Percentiles rank a stretch among this genome's conserved stretches.
These are phyloP conservation scores for Piromyces sp. DNA, from an alignment of 192 early-diverging fungal species.

Conservation along the genomic window DNA sequence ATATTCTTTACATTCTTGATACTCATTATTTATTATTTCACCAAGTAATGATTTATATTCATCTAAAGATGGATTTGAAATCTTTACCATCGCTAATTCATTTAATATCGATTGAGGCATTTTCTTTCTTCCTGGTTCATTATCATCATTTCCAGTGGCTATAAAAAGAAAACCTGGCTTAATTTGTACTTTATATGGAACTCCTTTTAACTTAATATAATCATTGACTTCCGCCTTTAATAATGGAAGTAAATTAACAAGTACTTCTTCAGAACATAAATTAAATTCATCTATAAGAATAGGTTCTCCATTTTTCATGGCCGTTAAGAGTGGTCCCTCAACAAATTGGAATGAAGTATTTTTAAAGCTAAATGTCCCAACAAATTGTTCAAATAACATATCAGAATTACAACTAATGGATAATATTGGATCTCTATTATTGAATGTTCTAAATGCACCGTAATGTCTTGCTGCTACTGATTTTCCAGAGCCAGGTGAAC, in stretches of 20 bases:
- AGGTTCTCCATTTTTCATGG: neutral
- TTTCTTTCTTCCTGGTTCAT: neutral
- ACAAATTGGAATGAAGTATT: neutral
- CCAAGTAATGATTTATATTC: neutral
- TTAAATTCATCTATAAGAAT: neutral
- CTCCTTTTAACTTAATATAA: neutral
- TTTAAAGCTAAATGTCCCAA: neutral
- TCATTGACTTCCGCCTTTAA: neutral
- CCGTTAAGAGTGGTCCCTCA: neutral
- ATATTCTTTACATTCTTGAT: neutral
- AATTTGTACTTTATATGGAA: neutral
- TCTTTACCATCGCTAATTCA: neutral
- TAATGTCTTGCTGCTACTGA: neutral
- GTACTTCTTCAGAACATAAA: neutral
- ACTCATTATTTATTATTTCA: neutral
- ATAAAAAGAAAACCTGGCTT: neutral
- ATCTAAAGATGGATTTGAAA: neutral
- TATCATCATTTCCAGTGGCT: neutral
- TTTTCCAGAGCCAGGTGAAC: neutral
- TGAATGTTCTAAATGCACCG: neutral
- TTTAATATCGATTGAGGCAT: neutral
- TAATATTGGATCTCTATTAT: neutral
- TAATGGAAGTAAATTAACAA: neutral
- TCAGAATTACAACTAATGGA: neutral
- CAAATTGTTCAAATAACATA: neutral